phyloP scores from a whole-genome alignment of 768 basidiomycete genomes.

The Phlebiopsis flavidoalba region DNA sequence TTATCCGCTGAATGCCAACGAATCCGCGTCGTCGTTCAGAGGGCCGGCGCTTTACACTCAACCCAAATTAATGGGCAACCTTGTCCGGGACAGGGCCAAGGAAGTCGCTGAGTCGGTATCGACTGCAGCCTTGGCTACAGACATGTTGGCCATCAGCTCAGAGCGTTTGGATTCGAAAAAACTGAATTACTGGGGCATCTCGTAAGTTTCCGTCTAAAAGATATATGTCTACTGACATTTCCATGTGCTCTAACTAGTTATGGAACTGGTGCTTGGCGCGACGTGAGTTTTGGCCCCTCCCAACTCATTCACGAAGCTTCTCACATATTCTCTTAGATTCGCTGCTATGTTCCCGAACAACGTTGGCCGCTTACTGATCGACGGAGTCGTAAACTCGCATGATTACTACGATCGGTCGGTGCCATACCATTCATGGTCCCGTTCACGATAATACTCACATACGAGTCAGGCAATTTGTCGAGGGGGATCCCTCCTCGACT shows the following conservation, averaged over 20 bases:
- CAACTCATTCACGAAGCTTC: neutral
- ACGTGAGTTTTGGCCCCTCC: slow-evolving; percentile 5
- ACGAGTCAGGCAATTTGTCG: slow-evolving; percentile 2
- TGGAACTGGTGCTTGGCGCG: slow-evolving; percentile 16
- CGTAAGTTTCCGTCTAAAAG: neutral
- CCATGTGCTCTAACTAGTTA: slow-evolving; percentile 10
- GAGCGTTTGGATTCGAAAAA: slow-evolving; percentile 23
- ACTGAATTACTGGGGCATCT: slow-evolving; percentile 27
- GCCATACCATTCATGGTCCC: neutral
- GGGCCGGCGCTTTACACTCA: neutral
- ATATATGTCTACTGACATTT: neutral
- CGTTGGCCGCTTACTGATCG: slow-evolving; percentile 25
- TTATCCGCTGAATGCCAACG: neutral
- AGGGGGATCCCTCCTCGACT: slow-evolving; percentile 8
- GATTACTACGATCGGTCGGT: slow-evolving; percentile 15
- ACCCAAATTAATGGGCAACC: neutral
- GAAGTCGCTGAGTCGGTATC: slow-evolving; percentile 14
- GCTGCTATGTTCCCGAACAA: slow-evolving; percentile 29
- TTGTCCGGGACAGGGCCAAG: neutral
- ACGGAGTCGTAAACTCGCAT: slow-evolving; percentile 19
- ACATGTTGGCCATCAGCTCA: slow-evolving; percentile 25
- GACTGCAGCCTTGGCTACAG: slow-evolving; percentile 25
- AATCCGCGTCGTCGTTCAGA: neutral
- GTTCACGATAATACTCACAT: neutral
- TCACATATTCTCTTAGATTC: slow-evolving; percentile 16